A percentile compares a stretch with the other conserved stretches of the same genome.
Conservation (phyloP, 2,329 filamentous ascomycete species). For the Lecanoromycetidae sp. region DNA sequence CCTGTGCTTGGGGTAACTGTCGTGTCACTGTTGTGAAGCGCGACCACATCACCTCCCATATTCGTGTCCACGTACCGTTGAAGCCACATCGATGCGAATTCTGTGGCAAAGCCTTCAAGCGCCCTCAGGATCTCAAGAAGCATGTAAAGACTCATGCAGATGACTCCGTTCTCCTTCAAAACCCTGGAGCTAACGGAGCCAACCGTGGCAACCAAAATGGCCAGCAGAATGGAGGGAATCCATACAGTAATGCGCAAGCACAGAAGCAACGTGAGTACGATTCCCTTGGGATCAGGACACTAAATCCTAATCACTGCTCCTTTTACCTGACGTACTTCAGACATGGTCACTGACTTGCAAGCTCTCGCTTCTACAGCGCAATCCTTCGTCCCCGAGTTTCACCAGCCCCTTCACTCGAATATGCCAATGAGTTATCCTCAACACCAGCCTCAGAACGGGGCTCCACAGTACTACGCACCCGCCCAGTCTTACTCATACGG, state of each 20-base stretch:
- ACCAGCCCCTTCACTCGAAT: slow-evolving; percentile 26
- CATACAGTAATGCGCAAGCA: slow-evolving; percentile 8
- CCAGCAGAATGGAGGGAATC: slow-evolving; percentile 15
- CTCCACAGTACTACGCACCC: slow-evolving; percentile 42
- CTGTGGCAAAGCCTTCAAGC: slow-evolving; percentile 98
- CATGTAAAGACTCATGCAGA: slow-evolving; percentile 98
- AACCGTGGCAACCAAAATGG: slow-evolving; percentile 13
- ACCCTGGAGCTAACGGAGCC: slow-evolving; percentile 3
- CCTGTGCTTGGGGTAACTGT: slow-evolving; percentile 94
- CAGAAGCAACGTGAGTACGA: slow-evolving; percentile 16
- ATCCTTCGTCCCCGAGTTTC: slow-evolving; percentile 37
- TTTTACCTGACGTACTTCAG: slow-evolving; percentile 14
- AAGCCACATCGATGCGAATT: slow-evolving; percentile 99
- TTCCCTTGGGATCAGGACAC: neutral
- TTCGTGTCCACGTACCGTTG: slow-evolving; percentile 93
- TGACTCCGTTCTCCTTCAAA: slow-evolving; percentile 53
- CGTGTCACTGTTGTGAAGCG: slow-evolving; percentile 95
- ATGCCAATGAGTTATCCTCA: slow-evolving; percentile 28
- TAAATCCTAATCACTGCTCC: neutral
- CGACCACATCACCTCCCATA: slow-evolving; percentile 98
- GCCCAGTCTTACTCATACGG: slow-evolving; percentile 50
- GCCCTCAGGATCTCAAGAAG: slow-evolving; percentile 97
- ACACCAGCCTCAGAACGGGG: slow-evolving; percentile 30
- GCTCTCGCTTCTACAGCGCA: slow-evolving; percentile 37
- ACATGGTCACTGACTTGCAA: slow-evolving; percentile 37